Conservation (phyloP, 495 filamentous ascomycete species). For the Cryomyces minteri region DNA sequence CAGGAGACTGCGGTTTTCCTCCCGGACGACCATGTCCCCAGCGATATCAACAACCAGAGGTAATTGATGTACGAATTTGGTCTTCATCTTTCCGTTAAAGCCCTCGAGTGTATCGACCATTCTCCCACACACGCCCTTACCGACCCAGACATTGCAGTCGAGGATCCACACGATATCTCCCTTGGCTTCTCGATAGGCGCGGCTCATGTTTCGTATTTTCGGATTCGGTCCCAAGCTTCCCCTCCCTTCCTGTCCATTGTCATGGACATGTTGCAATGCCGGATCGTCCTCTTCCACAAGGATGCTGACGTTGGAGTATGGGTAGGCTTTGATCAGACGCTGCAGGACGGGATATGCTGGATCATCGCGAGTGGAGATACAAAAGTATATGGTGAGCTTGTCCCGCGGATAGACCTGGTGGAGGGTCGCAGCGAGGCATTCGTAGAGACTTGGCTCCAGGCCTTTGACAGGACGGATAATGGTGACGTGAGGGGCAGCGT, state of each 20-base stretch:
- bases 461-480: constrained; percentile 89
- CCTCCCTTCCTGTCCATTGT: constrained; percentile 5
- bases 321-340: constrained; percentile 51
- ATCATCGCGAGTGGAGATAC: constrained; percentile 59
- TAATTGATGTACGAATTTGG: constrained; percentile 93
- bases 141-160: constrained; percentile 94
- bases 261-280: constrained; percentile 31
- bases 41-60: constrained; percentile 68
- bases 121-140: constrained; percentile 53
- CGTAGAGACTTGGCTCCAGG: constrained; percentile 74
- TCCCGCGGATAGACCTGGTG: constrained; percentile 58
- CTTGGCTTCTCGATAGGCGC: constrained; percentile 83
- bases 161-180: constrained; percentile 88
- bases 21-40: constrained; percentile 14
- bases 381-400: constrained; percentile 69
- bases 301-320: constrained; percentile 51
- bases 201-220: constrained; percentile 94
- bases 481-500: constrained; percentile 58
- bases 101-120: constrained; percentile 82
- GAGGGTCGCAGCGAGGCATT: constrained; percentile 85
- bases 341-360: constrained; percentile 60
- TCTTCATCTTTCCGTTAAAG: constrained; percentile 24
- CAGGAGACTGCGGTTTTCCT: too few species aligned
- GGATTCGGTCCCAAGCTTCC: constrained; percentile 69
- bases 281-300: constrained; percentile 84